Conservation (phyloP, 2,329 filamentous ascomycete species). For the Neocucurbitaria cava region DNA sequence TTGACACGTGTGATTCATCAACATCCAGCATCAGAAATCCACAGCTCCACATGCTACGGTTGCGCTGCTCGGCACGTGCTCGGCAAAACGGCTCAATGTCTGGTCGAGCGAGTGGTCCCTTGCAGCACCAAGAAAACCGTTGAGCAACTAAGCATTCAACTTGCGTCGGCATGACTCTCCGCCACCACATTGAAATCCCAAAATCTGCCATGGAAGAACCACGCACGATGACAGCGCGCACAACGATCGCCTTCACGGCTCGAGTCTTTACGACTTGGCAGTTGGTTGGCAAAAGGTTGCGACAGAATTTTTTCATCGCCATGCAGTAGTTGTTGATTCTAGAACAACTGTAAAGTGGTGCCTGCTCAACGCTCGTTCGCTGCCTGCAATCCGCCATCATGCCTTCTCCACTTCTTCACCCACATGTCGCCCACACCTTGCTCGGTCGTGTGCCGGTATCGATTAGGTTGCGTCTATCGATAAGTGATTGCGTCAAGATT, state of each 20-base stretch:
- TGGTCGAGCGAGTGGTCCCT: conserved; percentile 1
- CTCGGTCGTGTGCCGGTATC: conserved; percentile 7
- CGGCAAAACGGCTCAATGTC: no score
- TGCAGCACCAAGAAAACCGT: conserved; percentile 3
- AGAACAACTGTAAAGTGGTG: conserved; percentile 6
- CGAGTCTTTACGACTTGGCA: not conserved
- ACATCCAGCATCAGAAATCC: no score
- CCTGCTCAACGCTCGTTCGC: conserved; percentile 7
- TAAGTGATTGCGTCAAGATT: conserved; percentile 1
- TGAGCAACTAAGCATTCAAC: not conserved
- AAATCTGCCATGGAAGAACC: not conserved
- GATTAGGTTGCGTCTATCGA: conserved; percentile 5
- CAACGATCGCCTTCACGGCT: not conserved
- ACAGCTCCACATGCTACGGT: not conserved
- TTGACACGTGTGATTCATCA: no score
- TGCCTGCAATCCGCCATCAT: conserved; percentile 1
- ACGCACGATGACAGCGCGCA: no score
- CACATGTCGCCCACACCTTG: not conserved
- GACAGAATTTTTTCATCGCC: conserved; percentile 4
- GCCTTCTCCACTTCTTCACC: not conserved
- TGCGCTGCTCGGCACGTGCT: not conserved
- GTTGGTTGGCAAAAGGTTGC: not conserved
- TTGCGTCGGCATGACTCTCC: not conserved
- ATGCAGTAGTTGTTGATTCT: conserved; percentile 11
- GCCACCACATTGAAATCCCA: not conserved